Conservation (phyloP, 208 protist genomes). For the Leishmania amazonensis region DNA sequence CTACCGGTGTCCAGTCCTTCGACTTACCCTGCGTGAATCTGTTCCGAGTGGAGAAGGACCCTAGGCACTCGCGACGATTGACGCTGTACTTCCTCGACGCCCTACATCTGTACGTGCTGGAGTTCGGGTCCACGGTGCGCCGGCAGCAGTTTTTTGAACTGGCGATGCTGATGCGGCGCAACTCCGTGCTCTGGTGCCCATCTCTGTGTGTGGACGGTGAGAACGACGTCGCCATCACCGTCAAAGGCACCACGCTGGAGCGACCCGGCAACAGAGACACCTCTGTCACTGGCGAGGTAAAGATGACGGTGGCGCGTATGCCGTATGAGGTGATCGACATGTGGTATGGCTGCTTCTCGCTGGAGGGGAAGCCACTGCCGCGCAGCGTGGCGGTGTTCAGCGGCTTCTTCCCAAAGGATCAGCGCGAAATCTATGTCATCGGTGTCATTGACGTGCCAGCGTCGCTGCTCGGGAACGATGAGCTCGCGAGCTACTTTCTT, state of each 20-base stretch:
- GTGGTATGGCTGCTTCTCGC: conserved; percentile 82
- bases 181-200: conserved; percentile 80
- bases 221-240: conserved; percentile 58
- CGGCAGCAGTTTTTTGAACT: conserved; percentile 81
- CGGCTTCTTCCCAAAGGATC: conserved; percentile 67
- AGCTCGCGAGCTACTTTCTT: conserved; percentile 59
- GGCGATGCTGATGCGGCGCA: conserved; percentile 53
- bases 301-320: conserved; percentile 69
- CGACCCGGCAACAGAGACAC: conserved; percentile 30
- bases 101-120: conserved; percentile 67
- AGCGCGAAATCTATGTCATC: conserved; percentile 78
- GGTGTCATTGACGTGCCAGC: conserved; percentile 60
- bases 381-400: conserved; percentile 52
- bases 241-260: conserved; percentile 75
- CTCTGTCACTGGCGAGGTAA: conserved; percentile 46
- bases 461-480: conserved; percentile 47
- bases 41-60: conserved; percentile 70
- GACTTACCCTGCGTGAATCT: conserved; percentile 48
- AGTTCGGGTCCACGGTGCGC: conserved; percentile 55
- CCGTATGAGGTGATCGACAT: conserved; percentile 84
- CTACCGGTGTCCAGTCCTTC: conserved; percentile 54
- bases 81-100: conserved; percentile 78
- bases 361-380: conserved; percentile 50
- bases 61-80: conserved; percentile 40
- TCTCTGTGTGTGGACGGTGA: conserved; percentile 61